Conservation (phyloP, 164 flowering plant genomes). For the Stephania japonica region DNA sequence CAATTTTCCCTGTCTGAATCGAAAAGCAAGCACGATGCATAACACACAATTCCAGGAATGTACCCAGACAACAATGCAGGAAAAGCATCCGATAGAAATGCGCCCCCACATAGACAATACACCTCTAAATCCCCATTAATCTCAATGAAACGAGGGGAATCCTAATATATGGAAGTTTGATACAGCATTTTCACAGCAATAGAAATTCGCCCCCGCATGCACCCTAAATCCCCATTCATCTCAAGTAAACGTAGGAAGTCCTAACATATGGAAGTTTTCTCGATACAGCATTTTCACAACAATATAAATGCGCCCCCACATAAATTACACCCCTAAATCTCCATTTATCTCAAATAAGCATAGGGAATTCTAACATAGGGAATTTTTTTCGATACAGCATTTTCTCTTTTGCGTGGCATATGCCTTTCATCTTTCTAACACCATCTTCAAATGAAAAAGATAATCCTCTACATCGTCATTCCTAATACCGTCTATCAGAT, state of each 20-base stretch:
- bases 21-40: neutral
- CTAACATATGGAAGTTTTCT: no score
- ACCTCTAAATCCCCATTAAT: no score
- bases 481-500: neutral
- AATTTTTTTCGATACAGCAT: neutral
- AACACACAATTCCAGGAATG: neutral
- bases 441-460: neutral
- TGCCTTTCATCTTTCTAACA: neutral
- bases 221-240: no score
- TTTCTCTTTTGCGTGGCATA: neutral
- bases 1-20: neutral
- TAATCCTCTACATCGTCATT: neutral
- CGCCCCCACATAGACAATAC: no score
- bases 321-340: neutral
- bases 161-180: no score
- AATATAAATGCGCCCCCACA: no score
- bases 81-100: neutral
- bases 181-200: no score
- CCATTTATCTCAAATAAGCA: neutral
- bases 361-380: neutral
- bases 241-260: no score
- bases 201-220: no score
- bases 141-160: no score
- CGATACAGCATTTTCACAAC: no score
- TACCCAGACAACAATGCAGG: neutral